Evolutionary conservation across 495 filamentous ascomycete genomes (phyloP).

Genomic region (Jackrogersella multiformis): DNA sequence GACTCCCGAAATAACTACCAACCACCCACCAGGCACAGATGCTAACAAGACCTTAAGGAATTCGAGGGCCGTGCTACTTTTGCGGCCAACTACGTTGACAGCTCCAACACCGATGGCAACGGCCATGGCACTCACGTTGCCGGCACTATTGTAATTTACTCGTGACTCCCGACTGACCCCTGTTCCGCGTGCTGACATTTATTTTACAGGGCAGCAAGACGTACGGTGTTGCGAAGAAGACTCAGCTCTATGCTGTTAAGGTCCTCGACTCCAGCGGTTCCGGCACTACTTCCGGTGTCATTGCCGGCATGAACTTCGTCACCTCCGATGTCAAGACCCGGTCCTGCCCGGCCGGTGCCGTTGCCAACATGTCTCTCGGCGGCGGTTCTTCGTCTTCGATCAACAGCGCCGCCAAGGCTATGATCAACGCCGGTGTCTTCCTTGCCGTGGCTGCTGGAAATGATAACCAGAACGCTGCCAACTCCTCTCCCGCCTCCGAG

Average conservation of each 20-base stretch:
- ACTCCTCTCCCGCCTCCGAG: slow-evolving; percentile 66
- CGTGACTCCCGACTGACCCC: slow-evolving; percentile 2
- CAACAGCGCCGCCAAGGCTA: slow-evolving; percentile 61
- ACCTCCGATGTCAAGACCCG: slow-evolving; percentile 49
- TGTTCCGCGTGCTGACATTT: slow-evolving; percentile 5
- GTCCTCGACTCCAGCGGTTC: slow-evolving; percentile 59
- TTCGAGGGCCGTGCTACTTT: slow-evolving; percentile 56
- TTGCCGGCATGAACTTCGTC: slow-evolving; percentile 61
- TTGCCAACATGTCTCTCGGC: slow-evolving; percentile 66
- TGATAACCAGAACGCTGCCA: slow-evolving; percentile 55
- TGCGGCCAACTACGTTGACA: slow-evolving; percentile 55
- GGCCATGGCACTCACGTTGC: slow-evolving; percentile 63
- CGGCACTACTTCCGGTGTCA: slow-evolving; percentile 58
- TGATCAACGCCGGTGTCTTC: slow-evolving; percentile 62
- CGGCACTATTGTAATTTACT: slow-evolving; percentile 50
- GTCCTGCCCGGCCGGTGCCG: slow-evolving; percentile 54
- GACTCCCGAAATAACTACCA: slow-evolving; percentile 24
- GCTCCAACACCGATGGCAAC: slow-evolving; percentile 58
- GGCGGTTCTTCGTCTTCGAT: slow-evolving; percentile 62
- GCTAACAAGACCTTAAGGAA: slow-evolving; percentile 41
- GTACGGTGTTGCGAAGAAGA: slow-evolving; percentile 61
- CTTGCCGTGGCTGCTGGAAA: slow-evolving; percentile 68
- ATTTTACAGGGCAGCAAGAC: slow-evolving; percentile 51
- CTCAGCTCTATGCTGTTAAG: slow-evolving; percentile 59
- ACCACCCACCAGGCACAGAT: background rate